phyloP scores from a whole-genome alignment of 306 rosid genomes.

The Cicer bijugum region DNA sequence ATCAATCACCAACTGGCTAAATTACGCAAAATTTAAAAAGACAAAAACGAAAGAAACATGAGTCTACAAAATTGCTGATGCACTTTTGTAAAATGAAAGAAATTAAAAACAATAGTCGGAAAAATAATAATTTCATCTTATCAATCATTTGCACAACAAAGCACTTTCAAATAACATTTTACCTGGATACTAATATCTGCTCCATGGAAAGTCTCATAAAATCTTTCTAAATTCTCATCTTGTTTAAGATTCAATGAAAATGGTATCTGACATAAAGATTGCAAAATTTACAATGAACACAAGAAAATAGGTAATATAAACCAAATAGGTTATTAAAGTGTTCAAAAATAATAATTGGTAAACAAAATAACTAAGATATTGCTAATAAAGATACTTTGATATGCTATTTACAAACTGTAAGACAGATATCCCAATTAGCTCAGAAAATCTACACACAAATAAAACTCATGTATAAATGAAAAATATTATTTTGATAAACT shows the following conservation, averaged over 20 bases:
- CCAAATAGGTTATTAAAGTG: not conserved
- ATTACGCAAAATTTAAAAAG: slow-evolving; percentile 2
- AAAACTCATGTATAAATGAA: not conserved
- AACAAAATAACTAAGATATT: slow-evolving; percentile 10
- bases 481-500: not conserved
- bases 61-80: slow-evolving; percentile 10
- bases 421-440: slow-evolving; percentile 17
- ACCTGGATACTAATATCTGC: slow-evolving; percentile 88
- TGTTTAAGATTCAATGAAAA: slow-evolving; percentile 72
- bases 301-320: slow-evolving; percentile 32
- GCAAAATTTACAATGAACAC: slow-evolving; percentile 8
- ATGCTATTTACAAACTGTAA: slow-evolving; percentile 23
- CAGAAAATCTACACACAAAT: not conserved
- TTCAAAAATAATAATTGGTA: not conserved
- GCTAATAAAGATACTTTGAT: not conserved
- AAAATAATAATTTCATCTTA: slow-evolving; percentile 9
- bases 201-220: slow-evolving; percentile 94
- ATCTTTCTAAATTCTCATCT: slow-evolving; percentile 62
- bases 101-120: not conserved
- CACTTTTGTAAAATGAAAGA: slow-evolving; percentile 3
- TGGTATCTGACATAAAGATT: slow-evolving; percentile 67
- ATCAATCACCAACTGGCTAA: slow-evolving; percentile 49
- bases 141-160: slow-evolving; percentile 30
- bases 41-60: not conserved
- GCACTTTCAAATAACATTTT: slow-evolving; percentile 30